Percentiles rank a stretch among this genome's conserved stretches.
Conservation (phyloP, 495 filamentous ascomycete species). For the Neurospora tetrasperma region DNA sequence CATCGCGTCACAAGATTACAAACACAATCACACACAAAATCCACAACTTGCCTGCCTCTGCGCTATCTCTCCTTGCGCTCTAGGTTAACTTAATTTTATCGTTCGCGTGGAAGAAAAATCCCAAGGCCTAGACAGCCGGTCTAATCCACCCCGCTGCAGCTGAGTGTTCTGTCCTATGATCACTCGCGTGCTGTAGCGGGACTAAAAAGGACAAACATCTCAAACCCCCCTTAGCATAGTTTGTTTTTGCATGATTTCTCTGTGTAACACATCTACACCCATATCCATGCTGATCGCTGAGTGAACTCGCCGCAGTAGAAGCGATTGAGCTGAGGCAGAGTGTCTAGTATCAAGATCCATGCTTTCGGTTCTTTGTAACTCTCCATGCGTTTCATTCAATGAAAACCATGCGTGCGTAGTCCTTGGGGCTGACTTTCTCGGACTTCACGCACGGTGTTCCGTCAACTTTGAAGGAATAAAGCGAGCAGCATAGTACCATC, state of each 20-base stretch:
- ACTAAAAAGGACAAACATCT: constrained; percentile 51
- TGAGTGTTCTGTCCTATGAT: constrained; percentile 4
- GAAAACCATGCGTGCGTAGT: background rate
- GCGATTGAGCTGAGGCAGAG: background rate
- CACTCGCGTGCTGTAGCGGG: constrained; percentile 40
- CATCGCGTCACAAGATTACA: background rate
- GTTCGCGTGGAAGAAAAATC: constrained; percentile 49
- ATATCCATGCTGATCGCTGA: background rate
- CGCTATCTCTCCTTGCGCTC: constrained; percentile 39
- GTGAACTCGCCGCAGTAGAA: background rate
- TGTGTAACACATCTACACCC: background rate
- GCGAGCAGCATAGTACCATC: background rate
- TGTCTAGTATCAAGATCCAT: background rate
- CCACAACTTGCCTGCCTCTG: constrained; percentile 51
- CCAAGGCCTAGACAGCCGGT: constrained; percentile 52
- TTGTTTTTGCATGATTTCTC: background rate
- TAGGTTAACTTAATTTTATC: constrained; percentile 44
- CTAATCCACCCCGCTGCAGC: constrained; percentile 50
- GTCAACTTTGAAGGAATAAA: background rate
- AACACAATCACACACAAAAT: constrained; percentile 13
- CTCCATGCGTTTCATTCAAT: background rate
- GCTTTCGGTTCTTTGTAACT: background rate
- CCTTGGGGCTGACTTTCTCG: background rate
- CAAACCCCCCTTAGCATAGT: background rate
- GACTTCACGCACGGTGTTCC: background rate